These are phyloP conservation scores for Hypsizygus marmoreus DNA, from an alignment of 768 basidiomycete genomes.

Conservation along the genomic window DNA sequence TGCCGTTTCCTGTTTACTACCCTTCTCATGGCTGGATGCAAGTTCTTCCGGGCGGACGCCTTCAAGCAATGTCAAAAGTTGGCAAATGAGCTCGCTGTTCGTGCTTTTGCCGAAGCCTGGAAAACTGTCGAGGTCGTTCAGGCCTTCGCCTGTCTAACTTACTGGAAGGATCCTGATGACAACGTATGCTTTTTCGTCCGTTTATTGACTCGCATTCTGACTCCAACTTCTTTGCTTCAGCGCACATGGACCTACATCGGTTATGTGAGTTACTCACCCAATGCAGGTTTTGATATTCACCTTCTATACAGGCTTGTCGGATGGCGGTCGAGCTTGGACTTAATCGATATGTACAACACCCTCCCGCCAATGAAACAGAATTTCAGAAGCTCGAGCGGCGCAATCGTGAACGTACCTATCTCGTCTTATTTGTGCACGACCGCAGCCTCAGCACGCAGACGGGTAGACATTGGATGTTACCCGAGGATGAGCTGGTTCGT, in stretches of 20 bases:
- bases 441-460: constrained; percentile 86
- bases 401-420: constrained; percentile 83
- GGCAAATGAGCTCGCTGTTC: constrained; percentile 71
- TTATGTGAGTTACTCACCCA: constrained; percentile 53
- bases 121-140: constrained; percentile 87
- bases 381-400: constrained; percentile 73
- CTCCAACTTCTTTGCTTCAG: constrained; percentile 37
- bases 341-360: constrained; percentile 64
- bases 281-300: constrained; percentile 1
- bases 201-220: constrained; percentile 8
- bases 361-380: constrained; percentile 61
- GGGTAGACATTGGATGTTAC: constrained; percentile 86
- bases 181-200: constrained; percentile 49
- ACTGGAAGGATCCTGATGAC: constrained; percentile 89
- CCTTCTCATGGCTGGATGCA: constrained; percentile 81
- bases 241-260: constrained; percentile 89
- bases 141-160: constrained; percentile 85
- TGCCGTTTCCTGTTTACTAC: constrained; percentile 86
- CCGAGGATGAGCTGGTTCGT: constrained; percentile 79
- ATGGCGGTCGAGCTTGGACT: constrained; percentile 86
- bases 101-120: constrained; percentile 77
- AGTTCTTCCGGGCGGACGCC: constrained; percentile 74
- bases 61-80: constrained; percentile 72
- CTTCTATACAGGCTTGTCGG: constrained; percentile 63
- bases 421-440: constrained; percentile 86